phyloP scores from a whole-genome alignment of 2,329 filamentous ascomycete genomes.

The Venturia aucupariae region DNA sequence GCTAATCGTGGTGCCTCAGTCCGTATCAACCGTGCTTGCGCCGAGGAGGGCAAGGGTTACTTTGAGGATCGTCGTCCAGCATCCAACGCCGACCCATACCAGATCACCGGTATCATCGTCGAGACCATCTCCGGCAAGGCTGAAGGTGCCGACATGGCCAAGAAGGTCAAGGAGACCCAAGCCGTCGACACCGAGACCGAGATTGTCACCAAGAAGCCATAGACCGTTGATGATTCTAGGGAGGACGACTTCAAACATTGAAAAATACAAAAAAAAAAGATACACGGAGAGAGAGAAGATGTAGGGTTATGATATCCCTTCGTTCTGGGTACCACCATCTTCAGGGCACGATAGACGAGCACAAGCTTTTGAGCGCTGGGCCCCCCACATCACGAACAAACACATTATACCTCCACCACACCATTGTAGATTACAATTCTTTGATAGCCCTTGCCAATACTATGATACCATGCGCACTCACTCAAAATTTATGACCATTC shows the following conservation, averaged over 20 bases:
- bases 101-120: constrained; percentile 72
- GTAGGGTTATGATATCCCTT: neutral
- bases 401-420: constrained; percentile 4
- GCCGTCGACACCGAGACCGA: constrained; percentile 28
- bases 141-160: constrained; percentile 38
- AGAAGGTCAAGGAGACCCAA: constrained; percentile 29
- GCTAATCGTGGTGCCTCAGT: constrained; percentile 94
- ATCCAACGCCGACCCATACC: constrained; percentile 81
- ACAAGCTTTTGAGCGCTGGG: neutral
- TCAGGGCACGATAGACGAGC: neutral
- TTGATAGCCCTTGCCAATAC: constrained; percentile 1
- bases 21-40: constrained; percentile 78
- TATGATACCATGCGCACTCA: neutral
- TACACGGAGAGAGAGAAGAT: neutral
- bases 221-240: constrained; percentile 3
- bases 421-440: constrained; percentile 6
- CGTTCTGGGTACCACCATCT: neutral
- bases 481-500: too few relatives aligned
- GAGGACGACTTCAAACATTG: neutral
- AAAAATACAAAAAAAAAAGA: neutral
- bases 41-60: constrained; percentile 86
- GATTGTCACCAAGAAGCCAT: constrained; percentile 25
- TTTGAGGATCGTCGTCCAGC: constrained; percentile 65
- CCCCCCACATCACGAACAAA: neutral
- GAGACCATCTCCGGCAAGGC: constrained; percentile 52